Base-by-base conservation (phyloP, 1,284 basidiomycete genomes). In the Hemileia vastatrix region DNA sequence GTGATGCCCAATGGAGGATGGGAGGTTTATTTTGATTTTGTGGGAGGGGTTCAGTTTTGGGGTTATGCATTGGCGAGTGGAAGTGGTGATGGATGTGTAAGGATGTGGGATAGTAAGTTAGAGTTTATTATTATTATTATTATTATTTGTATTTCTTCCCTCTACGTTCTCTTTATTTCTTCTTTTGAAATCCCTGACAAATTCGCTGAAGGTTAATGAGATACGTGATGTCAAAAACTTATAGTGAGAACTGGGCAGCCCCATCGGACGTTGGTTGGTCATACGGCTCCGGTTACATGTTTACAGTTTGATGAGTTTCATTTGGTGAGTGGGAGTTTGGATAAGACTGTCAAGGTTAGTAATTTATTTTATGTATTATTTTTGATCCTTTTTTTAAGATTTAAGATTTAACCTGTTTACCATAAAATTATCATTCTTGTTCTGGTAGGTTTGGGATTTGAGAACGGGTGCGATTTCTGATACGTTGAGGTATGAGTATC, bases 11-110 rank as follows among this genome's bases (percentile, higher is more conserved):
- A 96, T 75, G 91, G 90, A 4, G 88, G 83, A 36, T 78, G 89
- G 86, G 92, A 95, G 67, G 86, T 92, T 83, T 96, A 95, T 76
- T 85, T 92, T 74, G 93, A 98, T 77, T 98, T 96, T 77, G 91
- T 98, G 0, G 95, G 95, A 2, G 90, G 88, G 0, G 86, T 97
- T 49, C 95, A 98, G 76, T 97, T 97, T 77, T 98, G 94, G 94
- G 93, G 92, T 2, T 96, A 96, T 74, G 95, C 92, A 0, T 82
- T 99, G 27, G 91, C 95, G 2, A 95, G 90, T 70, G 95, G 93
- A 1, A 93, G 89, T 70, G 93, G 90, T 1, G 95, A 99, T 77
- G 93, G 94, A 43, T 93, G 88, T 0, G 91, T 98, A 31, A 80
- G 95, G 65, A 95, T 99, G 90, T 98, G 95, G 95, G 95, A 99